Percentiles rank a stretch among this genome's conserved stretches.
These are phyloP conservation scores for Punctularia strigosozonata DNA, from an alignment of 768 basidiomycete genomes.

Conservation along the genomic window DNA sequence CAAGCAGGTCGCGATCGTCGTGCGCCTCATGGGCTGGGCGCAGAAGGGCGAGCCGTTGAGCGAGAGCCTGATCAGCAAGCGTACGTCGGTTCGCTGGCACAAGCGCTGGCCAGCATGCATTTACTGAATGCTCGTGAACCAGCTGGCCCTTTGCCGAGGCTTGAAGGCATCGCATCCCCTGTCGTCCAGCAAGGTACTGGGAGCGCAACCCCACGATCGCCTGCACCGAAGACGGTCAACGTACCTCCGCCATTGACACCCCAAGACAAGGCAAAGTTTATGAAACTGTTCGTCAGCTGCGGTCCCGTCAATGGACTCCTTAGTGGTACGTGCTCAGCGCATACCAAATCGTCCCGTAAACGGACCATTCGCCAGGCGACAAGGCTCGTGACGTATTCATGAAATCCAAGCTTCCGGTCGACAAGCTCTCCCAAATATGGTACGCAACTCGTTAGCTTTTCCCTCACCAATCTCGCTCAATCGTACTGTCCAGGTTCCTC, in stretches of 20 bases:
- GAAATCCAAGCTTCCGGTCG: conserved; percentile 79
- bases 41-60: conserved; percentile 73
- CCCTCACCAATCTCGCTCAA: not conserved
- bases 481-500: conserved; percentile 50
- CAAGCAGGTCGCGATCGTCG: conserved; percentile 77
- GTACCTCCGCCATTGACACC: conserved; percentile 54
- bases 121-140: conserved; percentile 8
- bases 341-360: not conserved
- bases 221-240: conserved; percentile 28
- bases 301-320: conserved; percentile 70
- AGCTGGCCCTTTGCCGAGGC: conserved; percentile 81
- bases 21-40: conserved; percentile 88
- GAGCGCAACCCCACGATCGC: conserved; percentile 42
- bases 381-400: conserved; percentile 87
- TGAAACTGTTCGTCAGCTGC: conserved; percentile 59
- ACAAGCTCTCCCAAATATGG: conserved; percentile 91
- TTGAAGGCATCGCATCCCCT: conserved; percentile 51
- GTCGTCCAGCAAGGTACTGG: conserved; percentile 46
- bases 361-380: conserved; percentile 38
- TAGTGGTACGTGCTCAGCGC: conserved; percentile 36
- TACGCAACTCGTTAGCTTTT: conserved; percentile 20
- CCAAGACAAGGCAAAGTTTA: conserved; percentile 80
- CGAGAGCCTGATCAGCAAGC: conserved; percentile 50
- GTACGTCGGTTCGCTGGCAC: conserved; percentile 32
- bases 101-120: conserved; percentile 5